Base-by-base conservation (phyloP, 2,329 filamentous ascomycete species). In the Cladophialophora bantiana region DNA sequence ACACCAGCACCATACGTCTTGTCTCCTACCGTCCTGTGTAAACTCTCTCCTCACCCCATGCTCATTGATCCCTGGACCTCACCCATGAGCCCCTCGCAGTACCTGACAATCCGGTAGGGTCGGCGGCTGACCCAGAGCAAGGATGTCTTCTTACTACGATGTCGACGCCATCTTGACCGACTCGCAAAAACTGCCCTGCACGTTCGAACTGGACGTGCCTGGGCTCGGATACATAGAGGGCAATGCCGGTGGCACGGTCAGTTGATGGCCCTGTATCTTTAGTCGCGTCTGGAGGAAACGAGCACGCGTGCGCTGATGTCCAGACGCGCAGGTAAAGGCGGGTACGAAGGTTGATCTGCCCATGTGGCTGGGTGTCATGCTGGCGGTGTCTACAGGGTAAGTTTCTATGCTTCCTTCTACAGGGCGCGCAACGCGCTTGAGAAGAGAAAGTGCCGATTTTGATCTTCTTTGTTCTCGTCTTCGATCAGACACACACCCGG, bases 361-460 rank as follows among this genome's bases (percentile, higher is more conserved):
- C 1, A 85, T 98, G 71, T 99, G 95, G 95, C 88, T 99, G 12
- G 93, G 91, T 72, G 92, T 97, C 78, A 94, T 97, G 86, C 90
- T 99, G 60, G 92, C 92, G 35, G 86, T 96, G 7, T 80, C 79
- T 10, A 80, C 79, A 61, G 78, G 82, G 83, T 84, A 77, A 72
- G 74, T 72, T 34, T 40, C 9, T 34, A 34, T 1, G 18, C 9
- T 18, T n/a, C 50, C 20, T 26, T 26, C 26, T 3, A 26, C 26
- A 26, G 3, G 26, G 26, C 26, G 26, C 26, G 3, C 2, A 18
- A 18, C 12, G 40, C 13, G 40, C 26, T 9, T n/a, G 15, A 42
- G 40, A 18, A 6, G 13, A 7, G 4, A 42, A n/a, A 13, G 32
- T 32, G 61, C 65, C 40, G 34, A 55, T 40, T 20, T n/a, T 36